These are phyloP conservation scores for Eucalyptus leucophloia DNA, from an alignment of 345 rosid species.

Conservation along the genomic window DNA sequence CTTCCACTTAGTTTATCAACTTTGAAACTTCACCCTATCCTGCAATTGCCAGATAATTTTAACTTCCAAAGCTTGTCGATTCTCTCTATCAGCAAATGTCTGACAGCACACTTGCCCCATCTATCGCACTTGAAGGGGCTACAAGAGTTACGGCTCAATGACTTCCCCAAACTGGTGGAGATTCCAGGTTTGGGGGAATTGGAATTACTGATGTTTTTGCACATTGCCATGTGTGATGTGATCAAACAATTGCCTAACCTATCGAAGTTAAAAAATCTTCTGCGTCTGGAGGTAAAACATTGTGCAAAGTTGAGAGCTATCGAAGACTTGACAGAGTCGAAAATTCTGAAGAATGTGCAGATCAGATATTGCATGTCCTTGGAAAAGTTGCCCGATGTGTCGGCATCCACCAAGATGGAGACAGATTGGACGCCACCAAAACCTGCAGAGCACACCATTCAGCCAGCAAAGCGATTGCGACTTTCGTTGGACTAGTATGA, in stretches of 20 bases:
- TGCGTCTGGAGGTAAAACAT: fast-evolving
- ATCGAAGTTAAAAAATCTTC: not conserved
- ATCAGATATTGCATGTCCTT: not conserved
- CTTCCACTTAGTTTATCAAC: not conserved
- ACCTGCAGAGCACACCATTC: not conserved
- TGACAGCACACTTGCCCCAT: fast-evolving
- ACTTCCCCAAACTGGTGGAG: not conserved
- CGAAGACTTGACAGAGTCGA: not conserved
- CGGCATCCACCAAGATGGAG: not conserved
- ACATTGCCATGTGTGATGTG: not conserved
- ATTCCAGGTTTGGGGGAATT: not conserved
- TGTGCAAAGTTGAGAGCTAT: not conserved
- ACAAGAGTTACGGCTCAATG: not conserved
- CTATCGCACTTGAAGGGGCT: fast-evolving
- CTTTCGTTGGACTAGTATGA: not conserved
- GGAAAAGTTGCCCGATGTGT: not conserved
- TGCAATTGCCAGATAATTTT: not conserved
- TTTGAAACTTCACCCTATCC: not conserved
- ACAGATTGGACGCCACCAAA: not conserved
- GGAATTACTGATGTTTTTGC: not conserved
- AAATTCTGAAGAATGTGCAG: not conserved
- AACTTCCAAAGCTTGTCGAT: not conserved
- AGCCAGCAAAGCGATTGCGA: fast-evolving
- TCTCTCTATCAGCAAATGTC: not conserved
- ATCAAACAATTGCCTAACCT: not conserved